Evolutionary conservation across 2,329 filamentous ascomycete genomes (phyloP).

Genomic region (Nigrospora osmanthi): DNA sequence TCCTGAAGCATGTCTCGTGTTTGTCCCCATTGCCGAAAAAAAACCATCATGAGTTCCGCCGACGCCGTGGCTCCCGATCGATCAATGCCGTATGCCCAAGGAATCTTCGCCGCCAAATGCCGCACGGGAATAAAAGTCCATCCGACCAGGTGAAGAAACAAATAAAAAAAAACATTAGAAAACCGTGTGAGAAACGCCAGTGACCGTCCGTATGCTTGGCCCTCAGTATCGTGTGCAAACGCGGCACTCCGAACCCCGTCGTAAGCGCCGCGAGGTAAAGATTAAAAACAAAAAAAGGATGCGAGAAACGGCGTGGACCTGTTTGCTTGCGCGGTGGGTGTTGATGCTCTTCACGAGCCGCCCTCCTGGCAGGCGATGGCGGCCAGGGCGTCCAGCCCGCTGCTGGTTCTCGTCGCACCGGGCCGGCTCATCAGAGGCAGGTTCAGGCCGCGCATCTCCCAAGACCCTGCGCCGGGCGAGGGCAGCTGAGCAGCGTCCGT

Average conservation of each 20-base stretch:
- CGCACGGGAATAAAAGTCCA: background rate
- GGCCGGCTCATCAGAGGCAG: slow-evolving; percentile 38
- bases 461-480: slow-evolving; percentile 28
- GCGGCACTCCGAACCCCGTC: slow-evolving; percentile 1
- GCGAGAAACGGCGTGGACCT: too few species aligned
- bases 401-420: slow-evolving; percentile 32
- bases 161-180: slow-evolving; percentile 1
- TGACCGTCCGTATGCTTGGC: slow-evolving; percentile 21
- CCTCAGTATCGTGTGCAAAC: slow-evolving; percentile 14
- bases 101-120: background rate
- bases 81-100: background rate
- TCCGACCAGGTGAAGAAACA: background rate
- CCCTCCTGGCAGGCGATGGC: slow-evolving; percentile 45
- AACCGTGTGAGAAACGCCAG: slow-evolving; percentile 14
- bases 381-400: slow-evolving; percentile 47
- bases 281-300: too few species aligned
- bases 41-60: too few species aligned
- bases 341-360: background rate
- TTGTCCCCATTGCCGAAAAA: too few species aligned
- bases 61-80: too few species aligned
- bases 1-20: too few species aligned
- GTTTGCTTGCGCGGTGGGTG: too few species aligned
- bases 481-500: slow-evolving; percentile 21
- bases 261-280: background rate
- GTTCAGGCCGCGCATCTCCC: slow-evolving; percentile 40